Conservation (phyloP, 83 land plant species). For the Picea abies region DNA sequence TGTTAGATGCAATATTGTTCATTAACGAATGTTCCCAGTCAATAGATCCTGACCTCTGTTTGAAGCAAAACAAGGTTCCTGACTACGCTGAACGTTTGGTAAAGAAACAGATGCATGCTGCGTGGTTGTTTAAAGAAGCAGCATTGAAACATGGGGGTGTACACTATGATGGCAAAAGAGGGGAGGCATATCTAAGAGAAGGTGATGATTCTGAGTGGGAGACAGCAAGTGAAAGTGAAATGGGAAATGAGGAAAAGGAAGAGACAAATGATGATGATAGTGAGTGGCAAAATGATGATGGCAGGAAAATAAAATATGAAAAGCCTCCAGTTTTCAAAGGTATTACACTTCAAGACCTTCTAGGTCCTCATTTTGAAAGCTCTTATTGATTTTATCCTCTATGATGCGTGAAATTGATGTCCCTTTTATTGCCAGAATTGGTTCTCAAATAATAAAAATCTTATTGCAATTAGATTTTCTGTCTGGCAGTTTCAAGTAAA, state of each 20-base stretch:
- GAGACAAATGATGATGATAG: conserved; percentile 47
- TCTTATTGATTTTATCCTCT: conserved; percentile 1
- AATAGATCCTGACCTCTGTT: conserved; percentile 66
- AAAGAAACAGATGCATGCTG: conserved; percentile 90
- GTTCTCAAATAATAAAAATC: conserved; percentile 2
- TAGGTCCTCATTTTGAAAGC: conserved; percentile 5
- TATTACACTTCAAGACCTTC: conserved; percentile 12
- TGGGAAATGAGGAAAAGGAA: conserved; percentile 52
- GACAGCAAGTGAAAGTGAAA: conserved; percentile 82
- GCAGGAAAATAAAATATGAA: conserved; percentile 48
- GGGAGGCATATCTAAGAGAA: conserved; percentile 47
- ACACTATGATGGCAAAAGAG: conserved; percentile 45
- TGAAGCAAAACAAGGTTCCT: conserved; percentile 83
- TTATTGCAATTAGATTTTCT: background rate
- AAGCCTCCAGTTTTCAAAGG: conserved; percentile 28
- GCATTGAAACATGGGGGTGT: conserved; percentile 84
- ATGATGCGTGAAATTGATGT: conserved; percentile 9
- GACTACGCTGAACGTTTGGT: conserved; percentile 91
- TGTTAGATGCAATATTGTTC: conserved; percentile 94
- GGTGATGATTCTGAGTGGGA: conserved; percentile 84
- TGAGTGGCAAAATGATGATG: conserved; percentile 53
- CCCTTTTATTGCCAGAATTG: conserved; percentile 5
- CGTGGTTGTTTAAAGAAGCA: conserved; percentile 94
- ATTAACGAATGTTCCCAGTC: conserved; percentile 90
- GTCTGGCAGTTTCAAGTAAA: background rate